Base-by-base conservation (phyloP, 495 filamentous ascomycete species). In the Umbilicaria muhlenbergii region DNA sequence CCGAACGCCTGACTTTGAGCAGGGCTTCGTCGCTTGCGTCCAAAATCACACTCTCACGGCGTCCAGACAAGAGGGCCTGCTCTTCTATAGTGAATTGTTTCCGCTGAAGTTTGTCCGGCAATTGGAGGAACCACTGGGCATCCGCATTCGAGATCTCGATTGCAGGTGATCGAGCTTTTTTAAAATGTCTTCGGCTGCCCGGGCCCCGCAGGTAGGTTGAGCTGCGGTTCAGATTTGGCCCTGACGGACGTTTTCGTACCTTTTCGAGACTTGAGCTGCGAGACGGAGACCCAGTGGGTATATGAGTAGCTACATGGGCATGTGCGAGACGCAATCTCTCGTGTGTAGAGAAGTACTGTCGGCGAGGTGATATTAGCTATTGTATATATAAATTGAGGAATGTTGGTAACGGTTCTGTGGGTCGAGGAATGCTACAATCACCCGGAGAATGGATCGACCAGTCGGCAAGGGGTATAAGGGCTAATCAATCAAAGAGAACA, bases 21-120 rank as follows among this genome's bases (percentile, higher is more conserved):
- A 80, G 60, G 13, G 73, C 75, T 61, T 81, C 73, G 68, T 85
- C 80, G 34, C 80, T 70, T 38, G 79, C 72, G 66, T 87, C 81
- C 33, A 80, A 63, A 39, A 84, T 76, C 14, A 79, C 62, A 51
- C 66, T 75, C 10, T 75, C 67, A 15, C 70, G 61, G 28, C 69
- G 68, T 42, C 70, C 67, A 17, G 69, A 69, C 35, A 88, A 60
- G 38, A 77, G 54, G 24, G 71, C 59, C 53, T 80, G 82, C 61
- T 92, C 82, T 58, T 88, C 81, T 38, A 62, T 67, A 11, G 78
- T 78, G 58, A 85, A 84, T 50, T 82, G 75, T 49, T 69, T 75
- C 54, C 72, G 69, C 51, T 75, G 73, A 37, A 88, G 64, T 53
- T 82, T 86, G 44, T 81, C 71, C 24, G 85, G 81, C 24, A 86